Conservation (phyloP, 1,139 yeast species). For the Blastobotrys apis region DNA sequence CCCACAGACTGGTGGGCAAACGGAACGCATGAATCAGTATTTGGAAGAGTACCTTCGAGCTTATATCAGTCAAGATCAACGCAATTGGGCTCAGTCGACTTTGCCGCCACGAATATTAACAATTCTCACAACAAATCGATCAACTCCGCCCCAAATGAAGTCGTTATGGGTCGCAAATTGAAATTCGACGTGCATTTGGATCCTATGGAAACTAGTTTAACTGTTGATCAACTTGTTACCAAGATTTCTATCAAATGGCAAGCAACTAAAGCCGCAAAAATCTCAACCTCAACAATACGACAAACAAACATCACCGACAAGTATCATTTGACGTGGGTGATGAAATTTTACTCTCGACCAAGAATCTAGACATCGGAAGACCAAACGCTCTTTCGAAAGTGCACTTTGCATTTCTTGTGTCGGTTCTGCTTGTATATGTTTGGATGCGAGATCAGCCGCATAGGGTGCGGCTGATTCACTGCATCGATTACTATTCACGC, state of each 20-base stretch:
- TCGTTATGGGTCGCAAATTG: background rate
- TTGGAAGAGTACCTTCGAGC: background rate
- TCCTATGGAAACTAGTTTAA: no score
- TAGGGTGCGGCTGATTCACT: no score
- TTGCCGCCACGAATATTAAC: conserved; percentile 4
- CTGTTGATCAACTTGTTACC: background rate
- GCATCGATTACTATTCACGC: no score
- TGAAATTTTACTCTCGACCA: background rate
- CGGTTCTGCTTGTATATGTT: no score
- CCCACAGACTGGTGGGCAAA: conserved; percentile 5
- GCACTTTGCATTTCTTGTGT: no score
- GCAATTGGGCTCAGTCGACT: conserved; percentile 1
- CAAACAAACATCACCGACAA: background rate
- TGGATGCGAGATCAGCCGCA: no score
- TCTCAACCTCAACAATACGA: background rate
- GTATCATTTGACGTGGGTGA: background rate
- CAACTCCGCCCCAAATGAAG: conserved; percentile 3
- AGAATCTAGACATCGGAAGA: background rate
- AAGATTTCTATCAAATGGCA: background rate
- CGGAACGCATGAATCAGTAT: conserved; percentile 8
- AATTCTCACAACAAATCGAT: background rate
- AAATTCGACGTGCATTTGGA: conserved; percentile 3
- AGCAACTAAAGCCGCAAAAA: background rate
- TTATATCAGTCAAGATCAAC: conserved; percentile 1
- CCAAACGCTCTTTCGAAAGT: no score